Conservation (phyloP, 129 eudicot species). For the Calendula officinalis region DNA sequence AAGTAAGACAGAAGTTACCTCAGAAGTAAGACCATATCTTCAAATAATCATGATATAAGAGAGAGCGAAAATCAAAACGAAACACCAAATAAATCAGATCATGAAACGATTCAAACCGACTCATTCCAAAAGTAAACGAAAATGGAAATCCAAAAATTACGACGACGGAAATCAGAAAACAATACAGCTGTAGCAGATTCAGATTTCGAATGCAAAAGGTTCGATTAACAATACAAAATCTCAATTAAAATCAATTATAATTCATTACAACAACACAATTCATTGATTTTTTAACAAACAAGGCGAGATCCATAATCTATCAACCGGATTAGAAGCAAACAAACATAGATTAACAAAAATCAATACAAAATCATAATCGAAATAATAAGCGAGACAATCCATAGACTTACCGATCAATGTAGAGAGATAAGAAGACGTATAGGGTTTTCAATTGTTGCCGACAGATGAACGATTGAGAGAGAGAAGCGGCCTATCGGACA, state of each 20-base stretch:
- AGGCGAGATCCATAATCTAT: slow-evolving; percentile 2
- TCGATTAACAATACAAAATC: too few species aligned
- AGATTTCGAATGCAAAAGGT: slow-evolving; percentile 4
- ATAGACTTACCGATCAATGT: slow-evolving; percentile 4
- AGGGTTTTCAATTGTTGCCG: slow-evolving; percentile 32
- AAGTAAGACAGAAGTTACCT: neutral
- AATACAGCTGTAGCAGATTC: neutral
- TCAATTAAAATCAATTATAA: neutral
- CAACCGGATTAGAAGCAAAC: neutral
- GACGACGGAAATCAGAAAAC: neutral
- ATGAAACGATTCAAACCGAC: neutral
- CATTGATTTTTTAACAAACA: neutral
- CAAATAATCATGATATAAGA: slow-evolving; percentile 1
- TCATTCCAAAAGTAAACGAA: neutral
- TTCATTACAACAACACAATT: neutral
- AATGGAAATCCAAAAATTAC: neutral
- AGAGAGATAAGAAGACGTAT: slow-evolving; percentile 25
- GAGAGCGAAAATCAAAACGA: neutral
- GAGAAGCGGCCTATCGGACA: slow-evolving; percentile 30
- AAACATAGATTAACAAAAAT: neutral
- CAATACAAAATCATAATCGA: neutral
- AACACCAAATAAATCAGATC: slow-evolving; percentile 7
- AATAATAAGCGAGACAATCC: neutral
- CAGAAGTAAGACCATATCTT: neutral
- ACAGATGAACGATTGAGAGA: slow-evolving; percentile 26